Base-by-base conservation (phyloP, 352 stramenopile species). In the Pythium biforme region DNA sequence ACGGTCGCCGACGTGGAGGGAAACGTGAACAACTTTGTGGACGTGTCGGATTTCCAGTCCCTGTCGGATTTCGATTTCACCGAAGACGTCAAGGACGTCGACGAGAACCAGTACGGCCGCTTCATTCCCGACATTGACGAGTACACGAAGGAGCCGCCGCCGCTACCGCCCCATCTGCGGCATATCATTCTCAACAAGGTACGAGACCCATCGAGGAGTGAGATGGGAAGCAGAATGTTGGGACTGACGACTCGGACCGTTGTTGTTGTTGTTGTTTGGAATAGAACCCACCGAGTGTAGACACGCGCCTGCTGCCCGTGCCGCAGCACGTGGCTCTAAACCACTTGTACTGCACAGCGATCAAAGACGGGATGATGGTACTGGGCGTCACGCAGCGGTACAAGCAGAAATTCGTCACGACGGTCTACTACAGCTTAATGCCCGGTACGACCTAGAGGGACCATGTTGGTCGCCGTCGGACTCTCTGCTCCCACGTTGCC, bases 171-270 rank as follows among this genome's bases (percentile, higher is more conserved):
- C 12, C 97, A 99, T 68, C 86, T 99, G 63, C 81, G 97, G 49
- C 97, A 99, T 79, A 99, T 99, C 70, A 99, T 99, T 73, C 83
- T 99, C 51, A 99, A 99, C 78, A 99, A 99, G 76, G 92, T 95
- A 67, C 1, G 31, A 37, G n/a, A n/a, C n/a, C n/a, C n/a, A n/a
- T n/a, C n/a, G n/a, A n/a, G n/a, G n/a, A n/a, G n/a, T n/a, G n/a
- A n/a, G n/a, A n/a, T n/a, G n/a, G n/a, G n/a, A n/a, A n/a, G n/a
- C n/a, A n/a, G n/a, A 37, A 37, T 5, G 31, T 37, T 37, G 31
- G 14, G 8, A 37, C 31, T 37, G 31, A 37, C 14, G 31, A n/a
- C n/a, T n/a, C n/a, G n/a, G n/a, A n/a, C n/a, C n/a, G n/a, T n/a
- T 4, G 31, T 37, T 37, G 10, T 37, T 20, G 20, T 71, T 43